phyloP scores from a whole-genome alignment of 2,329 filamentous ascomycete genomes.

The Colletotrichum salicis region DNA sequence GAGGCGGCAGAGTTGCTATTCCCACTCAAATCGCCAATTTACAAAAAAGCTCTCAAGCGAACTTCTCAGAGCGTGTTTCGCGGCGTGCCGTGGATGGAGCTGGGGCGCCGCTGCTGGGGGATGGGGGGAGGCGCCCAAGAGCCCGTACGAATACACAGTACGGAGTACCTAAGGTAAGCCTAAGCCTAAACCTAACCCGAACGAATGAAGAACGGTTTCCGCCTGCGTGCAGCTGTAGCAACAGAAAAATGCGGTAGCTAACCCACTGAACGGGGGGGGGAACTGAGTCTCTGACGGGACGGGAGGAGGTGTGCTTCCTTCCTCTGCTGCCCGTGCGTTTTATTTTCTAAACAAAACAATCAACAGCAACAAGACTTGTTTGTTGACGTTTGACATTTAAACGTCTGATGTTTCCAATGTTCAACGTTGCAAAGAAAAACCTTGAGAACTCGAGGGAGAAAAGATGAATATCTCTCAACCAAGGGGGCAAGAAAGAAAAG shows the following conservation, averaged over 20 bases:
- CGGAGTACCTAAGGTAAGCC: too few relatives aligned
- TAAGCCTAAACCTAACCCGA: background rate
- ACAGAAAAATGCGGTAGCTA: conserved; percentile 2
- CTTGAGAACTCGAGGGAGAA: background rate
- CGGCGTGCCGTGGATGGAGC: conserved; percentile 2
- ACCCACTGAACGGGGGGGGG: background rate
- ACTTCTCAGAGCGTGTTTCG: conserved; percentile 14
- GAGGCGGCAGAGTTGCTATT: conserved; percentile 3
- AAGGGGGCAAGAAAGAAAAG: background rate
- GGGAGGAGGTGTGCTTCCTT: too few relatives aligned
- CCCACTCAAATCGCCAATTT: conserved; percentile 1
- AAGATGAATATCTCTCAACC: background rate
- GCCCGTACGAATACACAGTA: too few relatives aligned
- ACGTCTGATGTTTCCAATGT: background rate
- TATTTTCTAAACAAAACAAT: conserved; percentile 13
- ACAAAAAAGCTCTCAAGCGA: conserved; percentile 4
- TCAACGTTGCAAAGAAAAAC: background rate
- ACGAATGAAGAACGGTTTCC: conserved; percentile 28
- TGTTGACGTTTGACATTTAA: background rate
- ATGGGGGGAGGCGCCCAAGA: background rate
- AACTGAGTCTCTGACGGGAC: background rate
- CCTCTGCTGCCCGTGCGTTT: background rate
- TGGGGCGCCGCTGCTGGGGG: background rate
- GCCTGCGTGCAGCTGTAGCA: conserved; percentile 36
- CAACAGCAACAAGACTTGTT: background rate